Percentiles rank a stretch among this genome's conserved stretches.
phyloP scores from a whole-genome alignment of 2,329 filamentous ascomycete species.

The Davidsoniella australis region DNA sequence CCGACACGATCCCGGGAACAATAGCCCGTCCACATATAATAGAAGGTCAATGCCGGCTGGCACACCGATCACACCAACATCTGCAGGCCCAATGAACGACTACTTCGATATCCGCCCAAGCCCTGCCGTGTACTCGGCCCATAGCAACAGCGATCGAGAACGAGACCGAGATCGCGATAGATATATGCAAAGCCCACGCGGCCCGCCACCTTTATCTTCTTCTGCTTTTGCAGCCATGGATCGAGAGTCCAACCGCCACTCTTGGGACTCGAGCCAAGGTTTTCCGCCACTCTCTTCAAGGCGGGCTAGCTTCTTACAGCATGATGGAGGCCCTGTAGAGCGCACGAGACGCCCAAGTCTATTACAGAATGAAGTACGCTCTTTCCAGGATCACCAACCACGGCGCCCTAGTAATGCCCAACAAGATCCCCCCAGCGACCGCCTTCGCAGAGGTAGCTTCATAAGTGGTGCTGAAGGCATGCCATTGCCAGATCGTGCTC shows the following conservation, averaged over 20 bases:
- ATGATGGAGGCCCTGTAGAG: background rate
- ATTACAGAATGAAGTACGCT: constrained; percentile 1
- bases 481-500: background rate
- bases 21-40: too few relatives aligned
- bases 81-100: too few relatives aligned
- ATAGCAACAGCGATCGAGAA: background rate
- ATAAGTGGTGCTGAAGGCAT: background rate
- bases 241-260: background rate
- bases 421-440: background rate
- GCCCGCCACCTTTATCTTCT: background rate
- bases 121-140: constrained; percentile 1
- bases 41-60: background rate
- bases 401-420: constrained; percentile 2
- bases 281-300: background rate
- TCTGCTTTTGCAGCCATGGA: constrained; percentile 3
- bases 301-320: constrained; percentile 1
- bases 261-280: constrained; percentile 3
- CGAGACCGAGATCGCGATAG: background rate
- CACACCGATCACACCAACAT: background rate
- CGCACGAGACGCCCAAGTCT: constrained; percentile 3
- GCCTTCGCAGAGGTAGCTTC: too few relatives aligned
- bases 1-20: too few relatives aligned
- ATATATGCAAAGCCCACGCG: constrained; percentile 2
- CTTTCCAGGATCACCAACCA: background rate
- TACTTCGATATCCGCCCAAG: background rate